Evolutionary conservation across 768 basidiomycete genomes (phyloP).

Genomic region (Mycena crocata): DNA sequence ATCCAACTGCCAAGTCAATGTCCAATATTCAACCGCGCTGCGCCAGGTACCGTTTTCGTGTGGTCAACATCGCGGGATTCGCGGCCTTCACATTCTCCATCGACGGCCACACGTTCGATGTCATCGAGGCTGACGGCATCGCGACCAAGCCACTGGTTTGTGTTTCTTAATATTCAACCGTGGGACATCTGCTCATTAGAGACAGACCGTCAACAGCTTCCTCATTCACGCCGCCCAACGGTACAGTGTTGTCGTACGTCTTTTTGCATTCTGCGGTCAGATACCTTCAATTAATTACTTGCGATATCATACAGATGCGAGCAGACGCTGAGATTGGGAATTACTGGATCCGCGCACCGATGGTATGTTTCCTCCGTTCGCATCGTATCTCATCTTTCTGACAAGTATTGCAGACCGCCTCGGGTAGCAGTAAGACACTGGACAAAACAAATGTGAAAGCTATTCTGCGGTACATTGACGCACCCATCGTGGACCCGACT

Average conservation of each 20-base stretch:
- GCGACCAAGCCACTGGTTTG: slow-evolving; percentile 37
- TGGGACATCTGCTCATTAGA: neutral
- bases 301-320: slow-evolving; percentile 18
- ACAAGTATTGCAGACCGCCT: neutral
- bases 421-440: slow-evolving; percentile 33
- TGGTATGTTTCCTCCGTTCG: slow-evolving; percentile 19
- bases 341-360: slow-evolving; percentile 55
- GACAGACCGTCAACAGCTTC: slow-evolving; percentile 42
- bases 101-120: slow-evolving; percentile 18
- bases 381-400: neutral
- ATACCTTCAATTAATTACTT: neutral
- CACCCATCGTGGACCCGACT: slow-evolving; percentile 48
- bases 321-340: slow-evolving; percentile 50
- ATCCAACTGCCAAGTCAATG: neutral
- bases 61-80: slow-evolving; percentile 48
- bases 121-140: slow-evolving; percentile 39
- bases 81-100: slow-evolving; percentile 45
- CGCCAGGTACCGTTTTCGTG: slow-evolving; percentile 44
- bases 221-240: slow-evolving; percentile 45
- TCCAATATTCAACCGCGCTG: neutral
- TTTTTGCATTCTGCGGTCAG: neutral
- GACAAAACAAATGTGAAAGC: slow-evolving; percentile 47
- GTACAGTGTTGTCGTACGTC: slow-evolving; percentile 42
- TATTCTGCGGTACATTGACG: slow-evolving; percentile 56
- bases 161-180: neutral